phyloP scores from a whole-genome alignment of 768 basidiomycete species.

The Ephemerocybe angulata region DNA sequence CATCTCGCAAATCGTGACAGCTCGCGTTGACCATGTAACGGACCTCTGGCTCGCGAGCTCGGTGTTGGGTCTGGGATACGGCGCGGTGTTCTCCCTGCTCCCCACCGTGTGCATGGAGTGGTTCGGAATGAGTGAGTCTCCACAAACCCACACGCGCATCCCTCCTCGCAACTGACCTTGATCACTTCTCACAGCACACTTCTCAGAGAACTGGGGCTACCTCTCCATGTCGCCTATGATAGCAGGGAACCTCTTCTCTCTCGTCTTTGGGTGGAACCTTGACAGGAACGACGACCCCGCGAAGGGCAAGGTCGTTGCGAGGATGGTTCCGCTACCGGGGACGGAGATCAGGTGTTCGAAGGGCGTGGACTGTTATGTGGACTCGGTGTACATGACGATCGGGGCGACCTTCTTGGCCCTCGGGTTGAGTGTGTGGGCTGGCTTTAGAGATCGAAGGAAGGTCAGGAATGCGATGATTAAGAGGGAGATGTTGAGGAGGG shows the following conservation, averaged over 20 bases:
- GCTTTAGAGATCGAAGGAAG: constrained; percentile 43
- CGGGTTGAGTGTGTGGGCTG: constrained; percentile 47
- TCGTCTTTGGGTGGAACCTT: constrained; percentile 76
- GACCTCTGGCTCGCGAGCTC: constrained; percentile 61
- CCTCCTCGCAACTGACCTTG: not conserved
- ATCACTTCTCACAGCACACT: constrained; percentile 30
- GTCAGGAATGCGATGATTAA: constrained; percentile 10
- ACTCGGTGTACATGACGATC: constrained; percentile 51
- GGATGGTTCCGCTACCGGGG: constrained; percentile 1
- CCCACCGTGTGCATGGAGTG: constrained; percentile 82
- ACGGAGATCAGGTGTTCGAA: constrained; percentile 42
- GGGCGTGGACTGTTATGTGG: constrained; percentile 58
- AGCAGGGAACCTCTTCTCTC: constrained; percentile 80
- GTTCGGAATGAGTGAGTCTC: constrained; percentile 77
- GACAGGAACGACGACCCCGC: constrained; percentile 57
- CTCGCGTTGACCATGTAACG: constrained; percentile 51
- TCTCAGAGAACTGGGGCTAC: constrained; percentile 86
- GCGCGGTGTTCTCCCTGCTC: constrained; percentile 64
- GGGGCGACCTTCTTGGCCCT: constrained; percentile 44
- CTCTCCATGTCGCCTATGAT: constrained; percentile 69
- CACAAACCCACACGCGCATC: not conserved
- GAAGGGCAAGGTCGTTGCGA: not conserved
- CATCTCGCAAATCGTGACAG: constrained; percentile 63
- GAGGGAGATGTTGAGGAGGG: not conserved
- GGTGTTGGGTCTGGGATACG: constrained; percentile 65